Base-by-base conservation (phyloP, 2,329 filamentous ascomycete genomes). In the Pseudocercospora vitis region DNA sequence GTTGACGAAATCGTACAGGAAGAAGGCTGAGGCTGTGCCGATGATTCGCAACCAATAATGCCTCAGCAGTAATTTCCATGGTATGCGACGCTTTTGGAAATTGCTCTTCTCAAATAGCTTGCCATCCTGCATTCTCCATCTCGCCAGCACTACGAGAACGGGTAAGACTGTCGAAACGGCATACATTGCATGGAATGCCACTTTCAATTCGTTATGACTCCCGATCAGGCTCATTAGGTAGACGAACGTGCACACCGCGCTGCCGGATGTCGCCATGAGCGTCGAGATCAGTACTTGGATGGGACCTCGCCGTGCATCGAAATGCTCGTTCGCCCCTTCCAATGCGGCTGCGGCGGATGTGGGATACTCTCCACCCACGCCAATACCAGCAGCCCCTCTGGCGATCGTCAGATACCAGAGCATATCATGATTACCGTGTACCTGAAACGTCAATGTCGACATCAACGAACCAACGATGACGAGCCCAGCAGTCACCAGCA, bases 401-500 rank as follows among this genome's bases (percentile, higher is more conserved):
- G 76, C 71, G 14, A 80, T 65, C 0, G 74, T 78, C 69, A 80
- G 68, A 72, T 79, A 79, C 76, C 77, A 79, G 51, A 78, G 76
- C 75, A 81, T 79, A 52, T 74, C 76, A 14, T 74, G 45, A 9
- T 44, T 32, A 7, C 56, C 59, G 6, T 55, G 21, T 3, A 75
- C 66, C 32, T 71, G 65, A 26, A 75, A 65, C 1, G 69, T 70
- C 39, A 75, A 53, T 2, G 68, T 67, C 3, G 72, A 65, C 66
- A 76, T 64, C 2, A 71, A 51, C 26, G 63, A 68, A 0, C 68
- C 68, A 23, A 70, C 48, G 12, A 68, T 61, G 1, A 70, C 68
- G 6, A 70, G 55, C 0, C 52, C 57, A 11, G 67, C 68, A 4
- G 69, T 70, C 14, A 70, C 55, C 8, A 68, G 56, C 59, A 71